A percentile compares a stretch with the other conserved stretches of the same genome.
Evolutionary conservation across 2,329 filamentous ascomycete genomes (phyloP).

Genomic region (Endocalyx cinctus): DNA sequence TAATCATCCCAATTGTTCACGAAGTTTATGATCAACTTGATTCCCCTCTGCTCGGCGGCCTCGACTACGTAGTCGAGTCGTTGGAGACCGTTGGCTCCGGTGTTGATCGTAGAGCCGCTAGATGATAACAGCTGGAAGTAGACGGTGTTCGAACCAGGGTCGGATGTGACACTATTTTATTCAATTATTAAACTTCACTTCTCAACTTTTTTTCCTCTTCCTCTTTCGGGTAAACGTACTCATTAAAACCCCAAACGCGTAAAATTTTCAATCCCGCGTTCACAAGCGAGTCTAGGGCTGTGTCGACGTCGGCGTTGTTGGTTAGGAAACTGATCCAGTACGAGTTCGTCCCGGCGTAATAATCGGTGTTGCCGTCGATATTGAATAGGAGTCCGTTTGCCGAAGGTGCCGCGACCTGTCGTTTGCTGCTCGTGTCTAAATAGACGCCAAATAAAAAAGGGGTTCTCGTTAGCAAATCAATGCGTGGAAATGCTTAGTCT

Average conservation of each 20-base stretch:
- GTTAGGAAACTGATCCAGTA: conserved; percentile 50
- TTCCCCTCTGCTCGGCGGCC: conserved; percentile 51
- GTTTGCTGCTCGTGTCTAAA: too few species aligned
- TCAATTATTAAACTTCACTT: too few species aligned
- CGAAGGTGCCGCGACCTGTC: too few species aligned
- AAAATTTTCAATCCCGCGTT: conserved; percentile 52
- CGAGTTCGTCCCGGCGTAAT: conserved; percentile 48
- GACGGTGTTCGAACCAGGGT: conserved; percentile 31
- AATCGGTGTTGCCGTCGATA: conserved; percentile 37
- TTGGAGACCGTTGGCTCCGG: conserved; percentile 56
- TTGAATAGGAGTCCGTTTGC: conserved; percentile 28
- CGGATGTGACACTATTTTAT: conserved; percentile 51
- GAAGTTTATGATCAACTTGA: conserved; percentile 62
- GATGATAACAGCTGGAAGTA: conserved; percentile 53
- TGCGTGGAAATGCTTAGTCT: too few species aligned
- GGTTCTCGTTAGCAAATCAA: conserved; percentile 5
- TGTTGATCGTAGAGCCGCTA: conserved; percentile 55
- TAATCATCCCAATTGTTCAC: conserved; percentile 70
- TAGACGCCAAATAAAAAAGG: conserved; percentile 13
- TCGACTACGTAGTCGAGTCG: conserved; percentile 61
- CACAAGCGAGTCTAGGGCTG: conserved; percentile 42
- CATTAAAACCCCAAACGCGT: conserved; percentile 33
- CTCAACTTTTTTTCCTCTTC: too few species aligned
- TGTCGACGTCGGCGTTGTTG: conserved; percentile 50
- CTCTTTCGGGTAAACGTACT: too few species aligned